Evolutionary conservation across 345 rosid species (phyloP), one percentile per base, ranked within the genome.

Genomic region (Arabidopsis suecica): DNA sequence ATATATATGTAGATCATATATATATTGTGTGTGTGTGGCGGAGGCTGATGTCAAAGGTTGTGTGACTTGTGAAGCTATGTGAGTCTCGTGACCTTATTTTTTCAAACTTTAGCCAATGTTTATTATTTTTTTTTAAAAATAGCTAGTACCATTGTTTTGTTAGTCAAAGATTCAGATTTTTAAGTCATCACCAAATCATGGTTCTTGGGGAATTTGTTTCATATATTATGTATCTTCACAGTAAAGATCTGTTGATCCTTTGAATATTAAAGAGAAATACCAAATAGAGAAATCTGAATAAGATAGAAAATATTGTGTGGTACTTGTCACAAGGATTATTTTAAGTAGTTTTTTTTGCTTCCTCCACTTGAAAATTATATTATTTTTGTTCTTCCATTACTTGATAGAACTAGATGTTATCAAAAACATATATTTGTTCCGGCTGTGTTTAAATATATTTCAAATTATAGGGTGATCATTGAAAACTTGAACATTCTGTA

Each of bases 11-110:
- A 28, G 32, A 28, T 25, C 28, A 22, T 37, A 33, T 22, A 7
- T 28, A 1, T 65, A 11, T 49, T 36, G 28, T 62, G 44, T 13
- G 16, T 61, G 49, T 30, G 70, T 28, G 66, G 60, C 36, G 80
- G 42, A 36, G 50, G 75, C 68, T 76, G 64, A 69, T 76, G 75
- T 76, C 75, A 70, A 76, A 69, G 59, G 53, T 57, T 73, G 65
- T 73, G 65, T 54, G 49, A 47, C 38, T 59, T 49, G 68, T 68
- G 73, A 50, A 16, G 18, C 63, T 68, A 49, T 55, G 75, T 56
- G 71, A 69, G 14, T 62, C 80, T 69, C 75, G 80, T 76, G 59
- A 76, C 70, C 74, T 51, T 61, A 28, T 76, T 51, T 66, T 13
- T 30, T 6, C 23, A 67, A 38, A 7, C 18, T 58, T 58, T 28